phyloP scores from a whole-genome alignment of 495 filamentous ascomycete species.

The Usnea hakonensis region DNA sequence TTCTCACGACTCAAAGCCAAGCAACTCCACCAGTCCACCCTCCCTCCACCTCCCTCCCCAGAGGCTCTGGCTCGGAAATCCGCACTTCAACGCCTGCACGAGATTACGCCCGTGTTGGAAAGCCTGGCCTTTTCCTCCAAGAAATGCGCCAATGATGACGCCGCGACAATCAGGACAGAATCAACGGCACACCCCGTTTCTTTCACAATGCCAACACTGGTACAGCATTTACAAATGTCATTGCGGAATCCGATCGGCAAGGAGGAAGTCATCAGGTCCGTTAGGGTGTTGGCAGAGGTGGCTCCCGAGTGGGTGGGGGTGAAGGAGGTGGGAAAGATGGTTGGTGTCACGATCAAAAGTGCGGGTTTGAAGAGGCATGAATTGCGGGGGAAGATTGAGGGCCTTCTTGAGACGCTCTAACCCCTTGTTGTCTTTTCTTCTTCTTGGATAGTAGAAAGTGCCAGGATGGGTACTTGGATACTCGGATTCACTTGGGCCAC shows the following conservation, averaged over 20 bases:
- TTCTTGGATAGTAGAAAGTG: background rate
- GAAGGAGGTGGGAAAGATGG: conserved; percentile 45
- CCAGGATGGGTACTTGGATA: conserved; percentile 1
- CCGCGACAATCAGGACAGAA: conserved; percentile 20
- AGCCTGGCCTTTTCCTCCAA: conserved; percentile 44
- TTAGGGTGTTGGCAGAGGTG: conserved; percentile 56
- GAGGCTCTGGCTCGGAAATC: conserved; percentile 47
- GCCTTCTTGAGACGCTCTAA: conserved; percentile 26
- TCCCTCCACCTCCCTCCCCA: conserved; percentile 33
- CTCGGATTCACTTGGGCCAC: too few species aligned
- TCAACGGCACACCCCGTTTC: conserved; percentile 33
- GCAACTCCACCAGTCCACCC: conserved; percentile 39
- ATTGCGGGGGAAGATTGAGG: conserved; percentile 38
- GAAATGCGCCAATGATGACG: conserved; percentile 13
- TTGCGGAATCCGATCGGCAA: conserved; percentile 51
- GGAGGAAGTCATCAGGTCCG: conserved; percentile 48
- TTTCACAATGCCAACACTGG: conserved; percentile 53
- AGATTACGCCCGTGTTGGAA: conserved; percentile 52
- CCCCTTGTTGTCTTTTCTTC: background rate
- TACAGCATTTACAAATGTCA: conserved; percentile 53
- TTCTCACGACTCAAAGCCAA: conserved; percentile 59
- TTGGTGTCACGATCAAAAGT: conserved; percentile 51
- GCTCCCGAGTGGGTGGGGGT: conserved; percentile 55
- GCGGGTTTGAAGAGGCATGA: conserved; percentile 34
- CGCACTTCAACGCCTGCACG: conserved; percentile 53